Conservation (phyloP, 202 grass and related monocot genomes). For the Elaeis oleifera region DNA sequence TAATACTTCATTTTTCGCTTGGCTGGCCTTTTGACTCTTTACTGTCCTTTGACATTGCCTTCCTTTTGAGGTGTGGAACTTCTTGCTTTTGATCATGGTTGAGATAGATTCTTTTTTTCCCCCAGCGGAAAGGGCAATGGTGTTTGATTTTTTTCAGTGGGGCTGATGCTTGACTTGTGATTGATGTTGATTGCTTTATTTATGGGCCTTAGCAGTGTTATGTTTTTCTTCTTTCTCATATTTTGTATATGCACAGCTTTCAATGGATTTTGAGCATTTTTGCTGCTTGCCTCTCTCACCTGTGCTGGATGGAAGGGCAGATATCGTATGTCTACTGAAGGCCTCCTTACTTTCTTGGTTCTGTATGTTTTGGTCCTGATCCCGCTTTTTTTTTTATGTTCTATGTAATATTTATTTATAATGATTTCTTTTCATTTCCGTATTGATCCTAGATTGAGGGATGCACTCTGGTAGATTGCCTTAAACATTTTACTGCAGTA, state of each 20-base stretch:
- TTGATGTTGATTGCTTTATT: no score
- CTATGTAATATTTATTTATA: conserved; percentile 22
- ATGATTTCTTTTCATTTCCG: conserved; percentile 21
- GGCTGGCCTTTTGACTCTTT: no score
- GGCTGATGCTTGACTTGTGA: no score
- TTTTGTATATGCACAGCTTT: conserved; percentile 44
- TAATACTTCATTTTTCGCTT: no score
- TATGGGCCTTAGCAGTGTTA: no score
- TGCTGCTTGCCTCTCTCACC: conserved; percentile 67
- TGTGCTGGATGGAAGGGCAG: conserved; percentile 46
- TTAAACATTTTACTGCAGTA: conserved; percentile 57
- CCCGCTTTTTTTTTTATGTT: neutral
- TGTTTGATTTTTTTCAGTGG: no score
- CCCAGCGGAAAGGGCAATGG: no score
- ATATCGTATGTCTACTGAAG: conserved; percentile 63
- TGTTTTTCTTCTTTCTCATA: conserved; percentile 19
- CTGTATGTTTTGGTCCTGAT: conserved; percentile 22
- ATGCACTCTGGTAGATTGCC: conserved; percentile 69
- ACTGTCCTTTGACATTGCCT: no score
- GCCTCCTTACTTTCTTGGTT: conserved; percentile 32
- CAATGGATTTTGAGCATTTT: conserved; percentile 80
- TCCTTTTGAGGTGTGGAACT: no score
- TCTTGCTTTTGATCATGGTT: no score
- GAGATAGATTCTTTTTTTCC: no score
- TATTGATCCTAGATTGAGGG: conserved; percentile 45